Evolutionary conservation across 1,284 basidiomycete species (phyloP).

Genomic region (Coniferiporia weirii): DNA sequence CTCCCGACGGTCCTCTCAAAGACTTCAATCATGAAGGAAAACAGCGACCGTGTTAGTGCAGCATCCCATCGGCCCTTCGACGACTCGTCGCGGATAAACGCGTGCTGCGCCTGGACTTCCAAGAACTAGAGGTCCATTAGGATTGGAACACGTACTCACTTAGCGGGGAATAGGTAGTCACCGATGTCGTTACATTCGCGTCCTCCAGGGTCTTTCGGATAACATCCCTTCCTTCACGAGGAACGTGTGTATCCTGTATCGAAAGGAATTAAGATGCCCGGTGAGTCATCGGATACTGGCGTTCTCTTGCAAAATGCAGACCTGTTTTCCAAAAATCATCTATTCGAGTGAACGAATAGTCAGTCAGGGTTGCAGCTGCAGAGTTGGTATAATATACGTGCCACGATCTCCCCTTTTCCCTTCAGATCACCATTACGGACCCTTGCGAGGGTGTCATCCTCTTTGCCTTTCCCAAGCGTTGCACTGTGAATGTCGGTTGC

Average conservation of each 20-base stretch:
- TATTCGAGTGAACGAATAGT: constrained; percentile 26
- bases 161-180: constrained; percentile 30
- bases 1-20: constrained; percentile 82
- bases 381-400: constrained; percentile 31
- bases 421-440: constrained; percentile 72
- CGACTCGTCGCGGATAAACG: constrained; percentile 86
- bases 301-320: constrained; percentile 22
- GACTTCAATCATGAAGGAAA: constrained; percentile 88
- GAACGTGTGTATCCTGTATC: constrained; percentile 79
- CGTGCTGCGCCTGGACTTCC: constrained; percentile 91
- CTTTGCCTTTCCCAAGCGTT: constrained; percentile 79
- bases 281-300: not conserved
- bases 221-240: constrained; percentile 75
- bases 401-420: constrained; percentile 77
- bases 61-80: constrained; percentile 94
- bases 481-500: constrained; percentile 87
- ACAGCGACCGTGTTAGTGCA: constrained; percentile 76
- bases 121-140: constrained; percentile 54
- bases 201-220: constrained; percentile 81
- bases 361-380: not conserved
- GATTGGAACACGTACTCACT: not conserved
- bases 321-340: constrained; percentile 95
- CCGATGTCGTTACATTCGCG: constrained; percentile 63
- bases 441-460: constrained; percentile 70
- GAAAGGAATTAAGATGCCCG: not conserved